Percentiles rank a stretch among this genome's conserved stretches.
Evolutionary conservation across 2,329 filamentous ascomycete genomes (phyloP).

Genomic region (Podosphaera xanthii): DNA sequence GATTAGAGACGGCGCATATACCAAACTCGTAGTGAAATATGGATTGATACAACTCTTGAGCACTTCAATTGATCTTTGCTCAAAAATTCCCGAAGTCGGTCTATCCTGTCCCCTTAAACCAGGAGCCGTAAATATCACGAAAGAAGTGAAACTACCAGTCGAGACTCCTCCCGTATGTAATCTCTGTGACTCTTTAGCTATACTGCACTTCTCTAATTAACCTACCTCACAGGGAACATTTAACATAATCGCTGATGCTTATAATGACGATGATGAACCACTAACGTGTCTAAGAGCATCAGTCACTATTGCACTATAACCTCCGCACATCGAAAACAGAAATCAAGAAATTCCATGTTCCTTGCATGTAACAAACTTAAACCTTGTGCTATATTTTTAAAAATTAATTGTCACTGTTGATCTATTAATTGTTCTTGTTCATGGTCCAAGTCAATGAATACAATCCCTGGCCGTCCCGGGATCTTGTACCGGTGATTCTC

Average conservation of each 20-base stretch:
- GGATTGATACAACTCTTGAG: slow-evolving; percentile 76
- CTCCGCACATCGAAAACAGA: too few relatives aligned
- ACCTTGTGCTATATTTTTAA: too few relatives aligned
- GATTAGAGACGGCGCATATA: slow-evolving; percentile 58
- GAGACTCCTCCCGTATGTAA: slow-evolving; percentile 68
- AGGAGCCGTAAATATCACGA: slow-evolving; percentile 49
- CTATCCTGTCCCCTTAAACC: slow-evolving; percentile 71
- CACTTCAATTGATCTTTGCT: slow-evolving; percentile 64
- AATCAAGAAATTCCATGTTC: too few relatives aligned
- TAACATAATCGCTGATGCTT: slow-evolving; percentile 69
- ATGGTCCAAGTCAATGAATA: too few relatives aligned
- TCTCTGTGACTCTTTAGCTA: not conserved
- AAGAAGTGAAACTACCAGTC: slow-evolving; percentile 63
- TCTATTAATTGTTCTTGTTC: too few relatives aligned
- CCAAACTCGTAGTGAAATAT: slow-evolving; percentile 75
- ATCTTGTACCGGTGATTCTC: too few relatives aligned
- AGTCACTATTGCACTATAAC: slow-evolving; percentile 19
- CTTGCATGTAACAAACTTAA: too few relatives aligned
- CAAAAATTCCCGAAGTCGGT: slow-evolving; percentile 72
- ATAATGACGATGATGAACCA: slow-evolving; percentile 43
- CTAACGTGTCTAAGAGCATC: slow-evolving; percentile 73
- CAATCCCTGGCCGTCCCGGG: too few relatives aligned
- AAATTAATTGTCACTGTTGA: too few relatives aligned
- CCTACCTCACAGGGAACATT: slow-evolving; percentile 49
- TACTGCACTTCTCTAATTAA: not conserved